Evolutionary conservation across 768 basidiomycete species (phyloP), one percentile per base, ranked within the genome.

Genomic region (Leccinellum rugosiceps): DNA sequence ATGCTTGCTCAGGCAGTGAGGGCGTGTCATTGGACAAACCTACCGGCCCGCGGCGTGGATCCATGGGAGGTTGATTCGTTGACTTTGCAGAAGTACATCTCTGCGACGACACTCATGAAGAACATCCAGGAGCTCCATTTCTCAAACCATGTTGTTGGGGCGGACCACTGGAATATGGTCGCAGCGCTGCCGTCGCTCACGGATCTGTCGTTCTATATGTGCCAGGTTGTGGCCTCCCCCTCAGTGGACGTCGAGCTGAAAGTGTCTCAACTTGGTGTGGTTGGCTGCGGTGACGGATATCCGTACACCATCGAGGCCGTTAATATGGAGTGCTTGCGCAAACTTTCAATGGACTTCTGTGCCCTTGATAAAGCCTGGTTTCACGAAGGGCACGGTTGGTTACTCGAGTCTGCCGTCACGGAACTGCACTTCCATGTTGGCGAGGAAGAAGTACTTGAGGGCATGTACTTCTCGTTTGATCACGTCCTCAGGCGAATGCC

Each of bases 111-210:
- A n/a, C 41, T 57, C 49, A 70, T 72, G 69, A 50, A 17, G 3
- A 58, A 64, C 47, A 47, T 70, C 28, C 65, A 10, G 5, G 45
- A 46, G 10, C 56, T 72, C 45, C 13, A 17, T 3, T 63, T 70
- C 38, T 43, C 14, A 1, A 0, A 4, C 3, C 56, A 55, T 14
- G 32, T 50, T 26, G 58, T 71, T 52, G 48, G 57, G 10, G 13
- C 15, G 6, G 51, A 55, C 0, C 51, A 69, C 46, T 69, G 69
- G 65, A 2, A 25, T 10, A 56, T 45, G 6, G 56, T 71, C 3
- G 47, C 46, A 26, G 11, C 49, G 4, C 44, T 69, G 3, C 19
- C 15, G 3, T 49, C 34, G 17, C 68, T 69, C 45, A 50, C 65
- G 44, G 21, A 49, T 11, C 58, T 69, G 1, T 34, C 47, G 10